Base-by-base conservation (phyloP, 495 filamentous ascomycete genomes). In the Usnea hakonensis region DNA sequence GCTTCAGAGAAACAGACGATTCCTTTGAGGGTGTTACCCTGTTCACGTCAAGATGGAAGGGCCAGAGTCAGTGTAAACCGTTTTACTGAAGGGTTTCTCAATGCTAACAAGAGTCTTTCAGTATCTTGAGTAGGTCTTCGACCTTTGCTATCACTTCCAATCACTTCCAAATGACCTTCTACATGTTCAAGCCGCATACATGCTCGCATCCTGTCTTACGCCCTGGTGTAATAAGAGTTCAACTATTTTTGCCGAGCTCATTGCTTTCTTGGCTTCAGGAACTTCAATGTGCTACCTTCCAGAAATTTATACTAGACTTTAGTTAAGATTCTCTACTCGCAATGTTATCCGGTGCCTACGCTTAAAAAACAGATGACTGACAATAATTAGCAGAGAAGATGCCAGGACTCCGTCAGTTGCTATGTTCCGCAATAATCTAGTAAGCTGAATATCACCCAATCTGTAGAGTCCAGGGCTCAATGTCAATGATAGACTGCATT, bases 391-490 rank as follows among this genome's bases (percentile, higher is more conserved):
- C 19, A 36, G 43, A 16, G 17, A n/a, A 9, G 44, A 46, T 23
- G 23, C 26, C 33, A 17, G 38, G 56, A 33, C 67, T 37, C 78
- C 78, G 30, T 55, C 57, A 19, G 63, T 72, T 56, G 71, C 78
- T 36, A 62, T 65, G 55, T 83, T 76, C 77, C 72, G 82, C 52
- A 78, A 76, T 54, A 85, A 84, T 58, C 58, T 84, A 71, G 81
- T 84, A 71, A 19, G 26, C 52, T 54, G 16, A n/a, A 16, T 38
- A 21, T 37, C 54, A 10, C 13, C 32, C 38, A 7, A 14, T 23
- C 28, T 1, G 16, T 7, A 11, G 8, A 16, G 40, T 7, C 8
- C 7, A 36, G 26, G 2, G 28, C 28, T 52, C 10, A 52, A 26
- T 8, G 9, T 32, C 36, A 19, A 30, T 58, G 36, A 32, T 43